phyloP scores from a whole-genome alignment of 1,284 basidiomycete species.

The Rhodotorula mucilaginosa region DNA sequence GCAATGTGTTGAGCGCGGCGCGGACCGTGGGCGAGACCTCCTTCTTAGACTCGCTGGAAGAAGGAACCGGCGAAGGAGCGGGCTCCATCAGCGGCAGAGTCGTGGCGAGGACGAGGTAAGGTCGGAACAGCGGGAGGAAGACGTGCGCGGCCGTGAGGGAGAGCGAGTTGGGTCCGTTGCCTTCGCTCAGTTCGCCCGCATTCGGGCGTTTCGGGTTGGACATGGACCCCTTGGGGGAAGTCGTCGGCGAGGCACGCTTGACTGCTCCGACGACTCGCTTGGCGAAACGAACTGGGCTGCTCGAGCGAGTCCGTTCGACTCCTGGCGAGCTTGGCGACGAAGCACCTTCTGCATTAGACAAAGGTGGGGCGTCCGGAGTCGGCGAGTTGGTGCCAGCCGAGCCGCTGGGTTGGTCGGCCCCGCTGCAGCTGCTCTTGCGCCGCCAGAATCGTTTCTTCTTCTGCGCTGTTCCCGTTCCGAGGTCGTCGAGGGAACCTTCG shows the following conservation, averaged over 20 bases:
- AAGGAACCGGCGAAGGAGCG: too few relatives aligned
- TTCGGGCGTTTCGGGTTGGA: background rate
- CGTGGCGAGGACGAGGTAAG: constrained; percentile 33
- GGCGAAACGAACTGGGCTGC: constrained; percentile 19
- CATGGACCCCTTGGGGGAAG: background rate
- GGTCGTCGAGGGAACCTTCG: background rate
- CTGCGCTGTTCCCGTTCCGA: background rate
- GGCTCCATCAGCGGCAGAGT: constrained; percentile 6
- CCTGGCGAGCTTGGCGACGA: background rate
- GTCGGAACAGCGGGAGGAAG: constrained; percentile 39
- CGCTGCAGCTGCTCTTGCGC: background rate
- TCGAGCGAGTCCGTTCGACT: constrained; percentile 6
- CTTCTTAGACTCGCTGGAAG: background rate
- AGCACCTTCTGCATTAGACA: background rate
- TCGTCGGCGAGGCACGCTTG: constrained; percentile 5
- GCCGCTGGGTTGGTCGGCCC: background rate
- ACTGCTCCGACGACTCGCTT: constrained; percentile 27
- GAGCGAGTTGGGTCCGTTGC: constrained; percentile 9
- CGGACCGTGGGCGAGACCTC: constrained; percentile 26
- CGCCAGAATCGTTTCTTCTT: constrained; percentile 34
- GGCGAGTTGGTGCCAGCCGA: background rate
- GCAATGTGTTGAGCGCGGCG: constrained; percentile 38
- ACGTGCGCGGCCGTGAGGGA: constrained; percentile 15
- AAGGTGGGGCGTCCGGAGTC: background rate
- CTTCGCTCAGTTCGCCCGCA: background rate